Conservation (phyloP, 345 rosid genomes). For the Eucalyptus tenuipes region DNA sequence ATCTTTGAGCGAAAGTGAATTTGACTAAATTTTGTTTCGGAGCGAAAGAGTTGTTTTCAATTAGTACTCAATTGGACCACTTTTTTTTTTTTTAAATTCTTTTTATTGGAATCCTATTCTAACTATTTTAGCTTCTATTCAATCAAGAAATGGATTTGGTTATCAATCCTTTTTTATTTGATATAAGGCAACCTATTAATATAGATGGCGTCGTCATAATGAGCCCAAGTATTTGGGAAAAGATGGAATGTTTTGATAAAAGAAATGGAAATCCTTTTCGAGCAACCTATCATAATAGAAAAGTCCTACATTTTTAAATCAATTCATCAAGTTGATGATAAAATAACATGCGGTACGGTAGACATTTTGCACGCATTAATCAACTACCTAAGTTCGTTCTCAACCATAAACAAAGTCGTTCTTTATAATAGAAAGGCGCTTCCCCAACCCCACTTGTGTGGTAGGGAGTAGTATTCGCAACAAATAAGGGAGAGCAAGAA, state of each 20-base stretch:
- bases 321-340: neutral
- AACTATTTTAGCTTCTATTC: neutral
- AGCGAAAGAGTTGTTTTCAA: neutral
- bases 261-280: neutral
- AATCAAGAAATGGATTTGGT: neutral
- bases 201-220: neutral
- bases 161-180: neutral
- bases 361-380: neutral
- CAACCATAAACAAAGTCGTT: neutral
- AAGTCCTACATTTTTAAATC: neutral
- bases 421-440: neutral
- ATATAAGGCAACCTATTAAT: neutral
- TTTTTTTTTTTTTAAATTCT: neutral
- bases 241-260: neutral
- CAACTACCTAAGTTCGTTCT: neutral
- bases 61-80: neutral
- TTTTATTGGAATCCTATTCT: neutral
- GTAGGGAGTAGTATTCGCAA: neutral
- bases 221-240: neutral
- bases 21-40: neutral
- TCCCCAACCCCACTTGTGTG: neutral
- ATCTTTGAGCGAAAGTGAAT: neutral
- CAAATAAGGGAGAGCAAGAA: neutral
- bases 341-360: neutral
- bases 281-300: neutral